Evolutionary conservation across 371 early-diverging fungal genomes (phyloP).

Genomic region (Mucor plumbeus): DNA sequence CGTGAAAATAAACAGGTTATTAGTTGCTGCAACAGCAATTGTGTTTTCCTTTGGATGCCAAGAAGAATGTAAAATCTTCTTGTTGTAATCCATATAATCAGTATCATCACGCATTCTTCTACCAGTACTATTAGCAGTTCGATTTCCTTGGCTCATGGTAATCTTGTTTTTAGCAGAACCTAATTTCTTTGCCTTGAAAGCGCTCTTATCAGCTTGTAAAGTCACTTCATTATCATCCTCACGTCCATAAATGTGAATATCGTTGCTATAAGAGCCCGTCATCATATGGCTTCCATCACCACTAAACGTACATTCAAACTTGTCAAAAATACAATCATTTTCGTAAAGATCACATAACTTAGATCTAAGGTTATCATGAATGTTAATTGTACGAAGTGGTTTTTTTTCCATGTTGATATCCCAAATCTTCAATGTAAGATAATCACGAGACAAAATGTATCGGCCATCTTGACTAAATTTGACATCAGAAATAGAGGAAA

Average conservation of each 20-base stretch:
- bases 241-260: conserved; percentile 87
- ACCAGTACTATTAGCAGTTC: conserved; percentile 5
- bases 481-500: conserved; percentile 96
- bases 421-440: conserved; percentile 96
- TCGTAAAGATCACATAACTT: conserved; percentile 98
- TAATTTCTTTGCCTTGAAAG: conserved; percentile 91
- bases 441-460: conserved; percentile 96
- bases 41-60: conserved; percentile 99
- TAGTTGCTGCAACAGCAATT: conserved; percentile 96
- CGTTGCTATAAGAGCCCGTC: conserved; percentile 98
- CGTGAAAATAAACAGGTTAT: conserved; percentile 97
- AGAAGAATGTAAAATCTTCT: conserved; percentile 97
- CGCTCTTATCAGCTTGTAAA: conserved; percentile 96
- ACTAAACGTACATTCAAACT: conserved; percentile 97
- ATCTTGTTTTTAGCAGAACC: conserved; percentile 59
- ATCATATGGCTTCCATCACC: conserved; percentile 87
- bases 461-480: conserved; percentile 96
- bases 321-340: conserved; percentile 99
- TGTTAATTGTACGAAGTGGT: conserved; percentile 93
- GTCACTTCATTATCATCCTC: conserved; percentile 65
- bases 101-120: conserved; percentile 16
- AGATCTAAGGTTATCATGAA: conserved; percentile 93
- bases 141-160: conserved; percentile 29
- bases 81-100: conserved; percentile 89
- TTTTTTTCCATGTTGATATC: conserved; percentile 96